Base-by-base conservation (phyloP, 2,329 filamentous ascomycete species). In the Monosporascus sp. region DNA sequence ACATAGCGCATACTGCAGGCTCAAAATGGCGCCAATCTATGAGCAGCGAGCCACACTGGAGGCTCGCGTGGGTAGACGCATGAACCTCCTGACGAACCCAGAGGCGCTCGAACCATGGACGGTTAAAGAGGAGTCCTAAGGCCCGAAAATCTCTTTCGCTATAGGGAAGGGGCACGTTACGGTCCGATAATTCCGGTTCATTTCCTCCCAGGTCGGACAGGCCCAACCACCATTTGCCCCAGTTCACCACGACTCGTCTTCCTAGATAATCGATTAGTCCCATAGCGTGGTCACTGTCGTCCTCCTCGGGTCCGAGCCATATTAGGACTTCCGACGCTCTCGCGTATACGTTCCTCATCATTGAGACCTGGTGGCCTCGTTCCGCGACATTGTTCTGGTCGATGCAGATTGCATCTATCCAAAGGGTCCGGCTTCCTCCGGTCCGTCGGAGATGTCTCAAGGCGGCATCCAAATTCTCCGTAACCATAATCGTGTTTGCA, bases 401-500 rank as follows among this genome's bases (percentile, higher is more conserved):
- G 47, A 52, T 52, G 36, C 46, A 52, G 17, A 52, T 25, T 15
- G 51, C 51, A 31, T 52, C 51, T 41, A 52, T 38, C 51, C 51
- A 52, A 15, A 52, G 47, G 36, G 27, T 17, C 36, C 41, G 18
- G 39, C 24, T 36, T 36, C 22, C 17, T 15, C 7, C 15, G n/a
- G 20, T 24, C 5, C 17, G 17, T 39, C 42, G 49, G 14, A 46
- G 39, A 37, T 46, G 18, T 5, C 42, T 46, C 7, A 46, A 51
- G 31, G 42, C 42, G 36, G 38, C 36, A 14, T 37, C 27, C 20
- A 42, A 45, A 24, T 38, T 45, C 41, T 50, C 20, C 4, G 37
- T 50, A 6, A 44, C 22, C 3, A 18, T 1, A 8, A 50, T 42
- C 6, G n/a, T 27, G 7, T 39, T 39, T 20, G 22, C 36, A 18